Base-by-base conservation (phyloP, 192 early-diverging fungal genomes). In the Rhizoclosmatium sp. region DNA sequence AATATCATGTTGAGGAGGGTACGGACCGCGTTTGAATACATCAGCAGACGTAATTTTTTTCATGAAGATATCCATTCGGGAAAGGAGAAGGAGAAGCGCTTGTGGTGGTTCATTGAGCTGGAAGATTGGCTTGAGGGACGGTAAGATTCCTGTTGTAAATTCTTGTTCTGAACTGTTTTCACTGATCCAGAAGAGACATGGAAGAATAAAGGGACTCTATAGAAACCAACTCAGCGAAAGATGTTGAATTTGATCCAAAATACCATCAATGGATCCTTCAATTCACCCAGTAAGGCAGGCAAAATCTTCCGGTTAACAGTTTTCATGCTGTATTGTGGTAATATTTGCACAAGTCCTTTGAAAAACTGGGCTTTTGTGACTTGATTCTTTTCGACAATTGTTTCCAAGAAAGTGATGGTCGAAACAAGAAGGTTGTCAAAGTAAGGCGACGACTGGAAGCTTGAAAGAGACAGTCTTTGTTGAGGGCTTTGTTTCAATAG, bases 401-500 rank as follows among this genome's bases (percentile, higher is more conserved):
- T 83, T 70, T 95, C 95, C 76, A 96, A 86, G 69, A 92, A 95
- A 59, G 88, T 87, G 77, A 96, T 89, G 0, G 94, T 92, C 1
- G 92, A 92, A 2, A 95, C 89, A 2, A 94, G 82, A 14, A 94
- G 83, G 62, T 93, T 92, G 85, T 94, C 92, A 84, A 96, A 96
- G 71, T 92, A 94, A 49, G 85, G 87, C 81, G 87, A 87, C 4
- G 77, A 77, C 69, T 93, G 92, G 79, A 96, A 93, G 56, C 91
- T 87, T 0, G 79, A 61, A 2, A 92, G 84, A 0, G 90, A 85
- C 82, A 93, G 80, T 4, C 95, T 86, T 49, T 82, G 81, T 1
- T 74, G 77, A 1, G 93, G 89, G 4, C 88, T 81, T 1, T 86
- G 80, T 1, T 83, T 81, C 21, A 95, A 21, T 41, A 78, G 1